Conservation (phyloP, 2,329 filamentous ascomycete species). For the Claviceps africana region DNA sequence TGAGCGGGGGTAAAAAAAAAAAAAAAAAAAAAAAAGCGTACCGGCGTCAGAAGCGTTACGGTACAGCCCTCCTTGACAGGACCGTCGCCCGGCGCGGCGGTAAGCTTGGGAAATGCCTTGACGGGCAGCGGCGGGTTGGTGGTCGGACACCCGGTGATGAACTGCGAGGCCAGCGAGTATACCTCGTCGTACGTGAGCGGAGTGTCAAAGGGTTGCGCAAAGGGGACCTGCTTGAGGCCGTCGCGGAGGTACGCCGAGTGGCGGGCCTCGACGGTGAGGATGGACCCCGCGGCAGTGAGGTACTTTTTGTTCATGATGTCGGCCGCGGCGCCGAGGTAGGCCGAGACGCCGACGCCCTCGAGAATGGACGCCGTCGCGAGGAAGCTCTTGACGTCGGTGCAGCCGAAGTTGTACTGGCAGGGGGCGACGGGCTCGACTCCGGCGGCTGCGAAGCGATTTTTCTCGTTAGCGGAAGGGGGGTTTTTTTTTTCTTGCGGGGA, state of each 20-base stretch:
- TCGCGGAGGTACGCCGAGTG: conserved; percentile 48
- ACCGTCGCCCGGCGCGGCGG: conserved; percentile 8
- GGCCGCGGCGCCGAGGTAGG: conserved; percentile 49
- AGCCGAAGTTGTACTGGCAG: conserved; percentile 46
- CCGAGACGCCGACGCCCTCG: conserved; percentile 49
- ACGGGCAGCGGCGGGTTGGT: conserved; percentile 43
- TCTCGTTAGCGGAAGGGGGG: too few species aligned
- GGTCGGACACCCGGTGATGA: conserved; percentile 44
- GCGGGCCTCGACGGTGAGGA: conserved; percentile 48
- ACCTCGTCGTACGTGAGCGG: conserved; percentile 45
- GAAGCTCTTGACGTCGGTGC: conserved; percentile 42
- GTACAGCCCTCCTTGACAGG: not conserved
- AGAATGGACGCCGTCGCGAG: conserved; percentile 49
- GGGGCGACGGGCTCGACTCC: conserved; percentile 36
- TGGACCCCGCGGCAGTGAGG: conserved; percentile 46
- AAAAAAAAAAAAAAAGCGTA: not conserved
- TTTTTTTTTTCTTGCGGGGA: too few species aligned
- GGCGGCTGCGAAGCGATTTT: conserved; percentile 9
- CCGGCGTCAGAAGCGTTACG: not conserved
- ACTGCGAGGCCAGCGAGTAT: conserved; percentile 49
- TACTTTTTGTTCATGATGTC: conserved; percentile 44
- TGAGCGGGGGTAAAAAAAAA: too few species aligned
- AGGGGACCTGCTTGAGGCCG: conserved; percentile 33
- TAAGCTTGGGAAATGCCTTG: conserved; percentile 42
- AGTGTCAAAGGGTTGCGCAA: conserved; percentile 45